Evolutionary conservation across 2,329 filamentous ascomycete genomes (phyloP).

Genomic region (Davidsoniella neocaledoniae): DNA sequence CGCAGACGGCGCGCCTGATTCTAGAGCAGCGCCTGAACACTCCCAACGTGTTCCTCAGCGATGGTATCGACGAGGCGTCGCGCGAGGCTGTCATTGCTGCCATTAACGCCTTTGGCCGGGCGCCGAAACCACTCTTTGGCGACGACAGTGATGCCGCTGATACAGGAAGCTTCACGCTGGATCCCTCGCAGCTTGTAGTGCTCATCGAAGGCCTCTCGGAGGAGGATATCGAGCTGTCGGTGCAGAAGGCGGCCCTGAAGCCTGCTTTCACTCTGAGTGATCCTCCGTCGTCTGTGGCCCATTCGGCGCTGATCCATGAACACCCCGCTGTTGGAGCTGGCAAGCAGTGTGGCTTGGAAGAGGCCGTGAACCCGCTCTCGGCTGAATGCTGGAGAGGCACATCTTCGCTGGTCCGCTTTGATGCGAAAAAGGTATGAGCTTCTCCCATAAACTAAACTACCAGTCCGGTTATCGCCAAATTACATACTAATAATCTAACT

Average conservation of each 20-base stretch:
- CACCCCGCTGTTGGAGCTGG: slow-evolving; percentile 26
- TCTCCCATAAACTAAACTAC: not conserved
- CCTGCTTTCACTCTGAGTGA: slow-evolving; percentile 32
- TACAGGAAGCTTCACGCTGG: not conserved
- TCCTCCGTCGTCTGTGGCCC: slow-evolving; percentile 26
- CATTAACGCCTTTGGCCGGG: slow-evolving; percentile 11
- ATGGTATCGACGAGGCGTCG: slow-evolving; percentile 8
- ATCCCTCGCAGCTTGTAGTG: slow-evolving; percentile 35
- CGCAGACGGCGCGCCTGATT: slow-evolving; percentile 10
- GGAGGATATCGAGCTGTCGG: slow-evolving; percentile 28
- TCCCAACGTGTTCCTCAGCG: slow-evolving; percentile 10
- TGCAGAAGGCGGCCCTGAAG: slow-evolving; percentile 17
- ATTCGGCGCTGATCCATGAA: slow-evolving; percentile 25
- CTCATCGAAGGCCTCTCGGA: slow-evolving; percentile 39
- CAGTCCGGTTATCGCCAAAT: not conserved
- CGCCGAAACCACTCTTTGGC: slow-evolving; percentile 10
- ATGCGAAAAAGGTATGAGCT: slow-evolving; percentile 25
- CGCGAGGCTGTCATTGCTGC: slow-evolving; percentile 10
- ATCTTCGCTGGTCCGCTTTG: slow-evolving; percentile 27
- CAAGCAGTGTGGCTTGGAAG: slow-evolving; percentile 23
- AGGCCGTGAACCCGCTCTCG: slow-evolving; percentile 27
- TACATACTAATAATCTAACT: not conserved
- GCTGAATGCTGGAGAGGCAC: slow-evolving; percentile 28
- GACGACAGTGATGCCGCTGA: not conserved
- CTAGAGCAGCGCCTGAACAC: slow-evolving; percentile 12